Evolutionary conservation across 495 filamentous ascomycete genomes (phyloP).

Genomic region (Podospora tetraspora): DNA sequence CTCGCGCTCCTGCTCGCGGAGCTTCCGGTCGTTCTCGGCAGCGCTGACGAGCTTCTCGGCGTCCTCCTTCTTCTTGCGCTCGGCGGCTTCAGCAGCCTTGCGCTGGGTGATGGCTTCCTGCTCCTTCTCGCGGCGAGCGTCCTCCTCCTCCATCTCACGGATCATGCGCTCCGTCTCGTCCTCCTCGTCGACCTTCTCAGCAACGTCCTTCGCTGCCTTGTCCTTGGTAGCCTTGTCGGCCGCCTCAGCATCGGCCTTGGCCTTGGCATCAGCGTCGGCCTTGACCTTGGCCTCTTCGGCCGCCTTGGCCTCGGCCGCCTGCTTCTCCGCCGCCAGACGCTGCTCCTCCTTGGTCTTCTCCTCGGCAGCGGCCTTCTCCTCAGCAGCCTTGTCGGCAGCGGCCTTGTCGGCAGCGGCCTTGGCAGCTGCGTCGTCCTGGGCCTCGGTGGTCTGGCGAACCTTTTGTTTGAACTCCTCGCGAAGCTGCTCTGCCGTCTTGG

Average conservation of each 20-base stretch:
- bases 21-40: slow-evolving; percentile 55
- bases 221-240: slow-evolving; percentile 23
- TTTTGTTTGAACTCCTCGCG: slow-evolving; percentile 49
- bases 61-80: slow-evolving; percentile 54
- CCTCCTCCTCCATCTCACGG: slow-evolving; percentile 49
- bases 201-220: slow-evolving; percentile 26
- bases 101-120: slow-evolving; percentile 58
- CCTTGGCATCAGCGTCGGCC: slow-evolving; percentile 38
- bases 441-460: slow-evolving; percentile 40
- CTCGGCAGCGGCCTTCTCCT: slow-evolving; percentile 33
- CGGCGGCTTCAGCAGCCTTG: slow-evolving; percentile 47
- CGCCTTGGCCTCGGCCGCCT: slow-evolving; percentile 64
- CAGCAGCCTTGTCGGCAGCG: slow-evolving; percentile 42
- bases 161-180: slow-evolving; percentile 44
- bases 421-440: slow-evolving; percentile 43
- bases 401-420: slow-evolving; percentile 42
- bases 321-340: slow-evolving; percentile 41
- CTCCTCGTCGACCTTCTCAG: slow-evolving; percentile 12
- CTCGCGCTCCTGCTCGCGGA: slow-evolving; percentile 47
- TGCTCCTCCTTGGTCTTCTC: slow-evolving; percentile 38
- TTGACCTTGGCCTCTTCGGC: slow-evolving; percentile 54
- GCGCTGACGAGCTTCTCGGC: slow-evolving; percentile 35
- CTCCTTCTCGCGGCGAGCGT: slow-evolving; percentile 47
- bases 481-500: slow-evolving; percentile 47
- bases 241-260: slow-evolving; percentile 39